These are phyloP conservation scores for Coemansia sp. DNA, from an alignment of 192 early-diverging fungal species.

Conservation along the genomic window DNA sequence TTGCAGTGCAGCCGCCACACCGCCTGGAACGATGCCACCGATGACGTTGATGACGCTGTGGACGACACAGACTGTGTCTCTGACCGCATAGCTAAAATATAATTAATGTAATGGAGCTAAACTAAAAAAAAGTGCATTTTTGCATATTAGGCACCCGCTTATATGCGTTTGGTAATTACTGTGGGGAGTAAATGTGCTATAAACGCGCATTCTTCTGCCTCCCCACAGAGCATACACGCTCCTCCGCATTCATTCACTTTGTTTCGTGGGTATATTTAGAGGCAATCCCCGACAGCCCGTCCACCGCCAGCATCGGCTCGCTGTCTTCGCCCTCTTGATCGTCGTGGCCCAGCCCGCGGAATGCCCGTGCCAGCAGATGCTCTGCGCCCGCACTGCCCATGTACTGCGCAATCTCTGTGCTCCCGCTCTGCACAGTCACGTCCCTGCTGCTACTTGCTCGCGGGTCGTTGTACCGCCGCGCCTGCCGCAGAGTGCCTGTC, in stretches of 20 bases:
- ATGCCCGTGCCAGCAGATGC: conserved; percentile 73
- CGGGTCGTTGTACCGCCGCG: conserved; percentile 43
- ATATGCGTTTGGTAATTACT: too few species aligned
- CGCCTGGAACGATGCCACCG: conserved; percentile 38
- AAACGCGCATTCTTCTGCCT: not conserved
- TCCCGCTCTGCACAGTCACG: conserved; percentile 59
- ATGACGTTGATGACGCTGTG: not conserved
- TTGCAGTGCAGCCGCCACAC: conserved; percentile 52
- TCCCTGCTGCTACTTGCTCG: conserved; percentile 25
- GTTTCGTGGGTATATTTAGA: conserved; percentile 65
- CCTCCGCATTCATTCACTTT: conserved; percentile 8
- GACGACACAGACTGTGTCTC: conserved; percentile 1
- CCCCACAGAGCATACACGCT: not conserved
- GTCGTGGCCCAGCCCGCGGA: conserved; percentile 77
- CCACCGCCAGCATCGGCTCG: conserved; percentile 48
- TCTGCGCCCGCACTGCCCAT: conserved; percentile 59
- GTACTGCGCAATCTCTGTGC: conserved; percentile 46
- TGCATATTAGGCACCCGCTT: not conserved
- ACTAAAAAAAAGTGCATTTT: too few species aligned
- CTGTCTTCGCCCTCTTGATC: conserved; percentile 10
- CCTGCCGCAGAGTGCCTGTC: conserved; percentile 75
- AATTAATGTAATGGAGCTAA: conserved; percentile 9
- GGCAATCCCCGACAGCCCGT: conserved; percentile 89
- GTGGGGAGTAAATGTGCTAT: too few species aligned
- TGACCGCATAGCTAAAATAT: conserved; percentile 1